phyloP scores from a whole-genome alignment of 1,284 basidiomycete species.

The Cryptococcus sp. region DNA sequence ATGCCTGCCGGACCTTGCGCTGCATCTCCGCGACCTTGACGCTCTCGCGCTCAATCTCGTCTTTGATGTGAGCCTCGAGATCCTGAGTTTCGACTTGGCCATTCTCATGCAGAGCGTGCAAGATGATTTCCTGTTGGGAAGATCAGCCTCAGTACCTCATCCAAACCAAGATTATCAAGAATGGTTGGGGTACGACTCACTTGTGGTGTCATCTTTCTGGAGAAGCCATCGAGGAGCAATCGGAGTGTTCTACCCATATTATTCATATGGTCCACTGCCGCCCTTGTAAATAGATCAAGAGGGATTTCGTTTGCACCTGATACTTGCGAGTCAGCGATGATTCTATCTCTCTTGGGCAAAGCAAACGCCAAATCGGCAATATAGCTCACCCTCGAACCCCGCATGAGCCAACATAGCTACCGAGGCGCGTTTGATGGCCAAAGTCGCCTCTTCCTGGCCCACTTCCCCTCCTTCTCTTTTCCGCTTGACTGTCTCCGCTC shows the following conservation, averaged over 20 bases:
- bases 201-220: slow-evolving; percentile 74
- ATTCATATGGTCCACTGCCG: slow-evolving; percentile 75
- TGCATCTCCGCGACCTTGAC: slow-evolving; percentile 73
- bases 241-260: slow-evolving; percentile 86
- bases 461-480: slow-evolving; percentile 41
- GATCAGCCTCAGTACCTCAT: not conserved
- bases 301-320: slow-evolving; percentile 61
- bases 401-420: slow-evolving; percentile 77
- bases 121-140: slow-evolving; percentile 73
- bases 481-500: slow-evolving; percentile 25
- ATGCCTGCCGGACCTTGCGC: slow-evolving; percentile 78
- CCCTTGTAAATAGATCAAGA: slow-evolving; percentile 76
- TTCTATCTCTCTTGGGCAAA: not conserved
- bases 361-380: not conserved
- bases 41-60: slow-evolving; percentile 84
- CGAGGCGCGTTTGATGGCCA: slow-evolving; percentile 40
- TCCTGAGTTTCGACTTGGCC: slow-evolving; percentile 73
- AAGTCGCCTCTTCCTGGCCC: slow-evolving; percentile 42
- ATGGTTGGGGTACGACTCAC: slow-evolving; percentile 55
- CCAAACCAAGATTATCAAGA: slow-evolving; percentile 3
- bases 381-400: slow-evolving; percentile 77
- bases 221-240: slow-evolving; percentile 78
- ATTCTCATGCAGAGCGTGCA: slow-evolving; percentile 85
- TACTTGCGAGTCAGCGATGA: not conserved
- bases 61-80: slow-evolving; percentile 81